These are phyloP conservation scores for Erodium maritimum DNA, from an alignment of 345 rosid species.

Conservation along the genomic window DNA sequence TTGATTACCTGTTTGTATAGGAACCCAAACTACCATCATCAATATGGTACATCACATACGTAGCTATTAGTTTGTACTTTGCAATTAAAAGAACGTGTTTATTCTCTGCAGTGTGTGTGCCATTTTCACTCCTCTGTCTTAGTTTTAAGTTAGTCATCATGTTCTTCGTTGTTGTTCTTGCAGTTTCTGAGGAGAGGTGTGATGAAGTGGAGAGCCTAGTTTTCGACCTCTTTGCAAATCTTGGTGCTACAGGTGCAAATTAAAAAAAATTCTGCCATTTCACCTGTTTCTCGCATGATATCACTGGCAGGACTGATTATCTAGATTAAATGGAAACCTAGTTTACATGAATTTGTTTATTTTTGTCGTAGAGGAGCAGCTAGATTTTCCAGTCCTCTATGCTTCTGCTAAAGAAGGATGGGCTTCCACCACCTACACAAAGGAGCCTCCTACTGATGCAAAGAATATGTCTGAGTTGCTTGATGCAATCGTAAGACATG, in stretches of 20 bases:
- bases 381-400: conserved; percentile 94
- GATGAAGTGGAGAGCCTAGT: conserved; percentile 94
- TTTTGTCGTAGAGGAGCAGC: conserved; percentile 68
- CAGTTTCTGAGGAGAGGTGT: conserved; percentile 96
- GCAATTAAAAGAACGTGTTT: neutral
- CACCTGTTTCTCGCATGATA: conserved; percentile 6
- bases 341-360: conserved; percentile 5
- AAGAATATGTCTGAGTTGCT: conserved; percentile 88
- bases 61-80: neutral
- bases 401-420: conserved; percentile 99
- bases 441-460: conserved; percentile 62
- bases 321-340: conserved; percentile 1
- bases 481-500: conserved; percentile 70
- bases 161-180: conserved; percentile 11
- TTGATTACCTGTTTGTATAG: too few relatives aligned
- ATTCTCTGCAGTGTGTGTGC: neutral
- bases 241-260: conserved; percentile 87
- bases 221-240: conserved; percentile 95
- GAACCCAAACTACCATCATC: neutral
- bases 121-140: neutral
- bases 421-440: conserved; percentile 82
- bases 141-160: conserved; percentile 6
- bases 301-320: conserved; percentile 1
- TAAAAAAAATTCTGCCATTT: conserved; percentile 3
- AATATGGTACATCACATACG: neutral